A percentile compares a stretch with the other conserved stretches of the same genome.
These are phyloP conservation scores for Metroxylon sagu DNA, from an alignment of 176 grass and related monocot genomes.

Conservation along the genomic window DNA sequence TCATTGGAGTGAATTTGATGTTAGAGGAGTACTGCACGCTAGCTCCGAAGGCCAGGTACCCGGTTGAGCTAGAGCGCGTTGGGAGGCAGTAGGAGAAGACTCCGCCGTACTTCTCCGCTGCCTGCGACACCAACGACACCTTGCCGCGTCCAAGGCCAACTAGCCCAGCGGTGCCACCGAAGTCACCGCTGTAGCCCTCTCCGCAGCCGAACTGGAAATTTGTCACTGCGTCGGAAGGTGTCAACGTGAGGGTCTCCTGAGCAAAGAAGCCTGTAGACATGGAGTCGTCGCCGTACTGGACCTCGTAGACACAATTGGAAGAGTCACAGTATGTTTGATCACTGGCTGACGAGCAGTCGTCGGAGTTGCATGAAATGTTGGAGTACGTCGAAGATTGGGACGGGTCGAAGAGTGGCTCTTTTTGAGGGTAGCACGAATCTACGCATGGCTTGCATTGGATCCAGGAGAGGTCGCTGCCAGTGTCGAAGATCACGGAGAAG, in stretches of 20 bases:
- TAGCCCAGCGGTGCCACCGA: not conserved
- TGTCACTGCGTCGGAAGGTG: too few relatives aligned
- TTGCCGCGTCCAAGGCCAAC: not conserved
- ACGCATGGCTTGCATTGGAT: conserved; percentile 1
- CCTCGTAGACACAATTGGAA: too few relatives aligned
- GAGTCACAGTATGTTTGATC: too few relatives aligned
- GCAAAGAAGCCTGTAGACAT: too few relatives aligned
- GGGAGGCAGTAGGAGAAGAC: conserved; percentile 6
- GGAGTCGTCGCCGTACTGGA: too few relatives aligned
- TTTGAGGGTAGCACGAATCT: not conserved
- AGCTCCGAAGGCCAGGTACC: not conserved
- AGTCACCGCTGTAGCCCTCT: too few relatives aligned
- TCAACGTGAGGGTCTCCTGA: too few relatives aligned
- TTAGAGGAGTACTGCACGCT: too few relatives aligned
- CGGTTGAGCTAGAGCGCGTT: not conserved
- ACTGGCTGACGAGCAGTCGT: too few relatives aligned
- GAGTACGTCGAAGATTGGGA: not conserved
- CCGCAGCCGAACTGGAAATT: too few relatives aligned
- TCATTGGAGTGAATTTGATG: too few relatives aligned
- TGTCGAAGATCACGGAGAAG: not conserved
- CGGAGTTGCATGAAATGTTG: not conserved
- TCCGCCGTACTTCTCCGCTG: not conserved
- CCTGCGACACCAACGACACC: not conserved
- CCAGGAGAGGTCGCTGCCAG: not conserved
- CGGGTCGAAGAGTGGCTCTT: conserved; percentile 1